These are phyloP conservation scores for Hortiboletus flavorubellus DNA, from an alignment of 768 basidiomycete species.

Conservation along the genomic window DNA sequence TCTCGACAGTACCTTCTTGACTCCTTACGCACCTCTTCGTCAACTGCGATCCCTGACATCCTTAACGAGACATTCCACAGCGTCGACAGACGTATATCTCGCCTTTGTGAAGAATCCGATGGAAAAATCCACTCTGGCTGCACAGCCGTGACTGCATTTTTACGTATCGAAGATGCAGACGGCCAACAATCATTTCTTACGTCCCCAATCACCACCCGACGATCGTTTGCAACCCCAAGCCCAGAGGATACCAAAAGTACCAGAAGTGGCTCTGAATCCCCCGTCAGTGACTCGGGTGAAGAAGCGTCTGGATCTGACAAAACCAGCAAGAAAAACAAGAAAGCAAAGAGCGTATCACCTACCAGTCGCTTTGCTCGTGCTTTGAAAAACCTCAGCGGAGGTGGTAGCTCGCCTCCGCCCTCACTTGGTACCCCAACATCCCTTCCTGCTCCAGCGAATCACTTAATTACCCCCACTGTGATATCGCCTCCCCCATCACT, in stretches of 20 bases:
- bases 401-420: slow-evolving; percentile 18
- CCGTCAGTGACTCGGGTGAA: slow-evolving; percentile 44
- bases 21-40: slow-evolving; percentile 58
- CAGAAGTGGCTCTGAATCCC: slow-evolving; percentile 39
- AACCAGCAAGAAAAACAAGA: slow-evolving; percentile 40
- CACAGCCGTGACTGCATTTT: slow-evolving; percentile 93
- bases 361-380: slow-evolving; percentile 54
- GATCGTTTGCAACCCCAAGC: slow-evolving; percentile 33
- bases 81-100: slow-evolving; percentile 81
- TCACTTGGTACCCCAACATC: slow-evolving; percentile 8
- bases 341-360: slow-evolving; percentile 37
- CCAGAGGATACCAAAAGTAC: slow-evolving; percentile 29
- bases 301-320: slow-evolving; percentile 32
- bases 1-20: slow-evolving; percentile 57
- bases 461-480: slow-evolving; percentile 24
- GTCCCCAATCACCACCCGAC: slow-evolving; percentile 22
- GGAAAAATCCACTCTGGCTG: slow-evolving; percentile 96
- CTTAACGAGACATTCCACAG: slow-evolving; percentile 93
- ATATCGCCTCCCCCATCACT: slow-evolving; percentile 47
- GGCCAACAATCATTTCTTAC: slow-evolving; percentile 68
- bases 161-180: slow-evolving; percentile 82
- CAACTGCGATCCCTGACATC: slow-evolving; percentile 72
- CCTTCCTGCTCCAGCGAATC: slow-evolving; percentile 28
- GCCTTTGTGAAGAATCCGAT: slow-evolving; percentile 79
- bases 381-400: slow-evolving; percentile 47